Conservation (phyloP, 164 flowering plant species). For the Berberis thunbergii region DNA sequence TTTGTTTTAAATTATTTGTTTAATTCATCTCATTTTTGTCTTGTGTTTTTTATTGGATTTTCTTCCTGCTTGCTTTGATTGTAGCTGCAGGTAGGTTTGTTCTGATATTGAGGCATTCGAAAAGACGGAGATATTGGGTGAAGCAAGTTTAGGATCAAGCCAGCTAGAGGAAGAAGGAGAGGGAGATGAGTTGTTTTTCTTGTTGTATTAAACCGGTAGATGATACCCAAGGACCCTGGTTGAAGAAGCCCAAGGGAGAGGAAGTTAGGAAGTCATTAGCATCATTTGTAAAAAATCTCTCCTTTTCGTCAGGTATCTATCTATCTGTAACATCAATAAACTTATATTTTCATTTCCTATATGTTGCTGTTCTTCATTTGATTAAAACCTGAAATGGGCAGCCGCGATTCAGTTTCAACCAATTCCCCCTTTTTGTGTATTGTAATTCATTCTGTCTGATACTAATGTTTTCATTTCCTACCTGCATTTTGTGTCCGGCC, state of each 20-base stretch:
- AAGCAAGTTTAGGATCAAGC: too few species aligned
- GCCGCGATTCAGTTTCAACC: too few species aligned
- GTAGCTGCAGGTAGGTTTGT: too few species aligned
- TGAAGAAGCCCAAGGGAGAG: constrained; percentile 35
- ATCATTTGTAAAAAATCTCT: constrained; percentile 45
- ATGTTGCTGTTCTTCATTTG: neutral
- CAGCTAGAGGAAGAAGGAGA: neutral
- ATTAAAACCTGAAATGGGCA: neutral
- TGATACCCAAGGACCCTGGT: constrained; percentile 13
- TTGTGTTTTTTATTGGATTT: too few species aligned
- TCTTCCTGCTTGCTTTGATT: too few species aligned
- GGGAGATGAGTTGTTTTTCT: constrained; percentile 38
- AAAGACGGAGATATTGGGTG: too few species aligned
- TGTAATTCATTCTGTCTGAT: too few species aligned
- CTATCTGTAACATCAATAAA: neutral
- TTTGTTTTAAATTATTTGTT: too few species aligned
- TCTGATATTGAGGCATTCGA: too few species aligned
- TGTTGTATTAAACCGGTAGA: constrained; percentile 32
- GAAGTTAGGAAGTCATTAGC: constrained; percentile 23
- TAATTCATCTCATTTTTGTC: too few species aligned
- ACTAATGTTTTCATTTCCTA: too few species aligned
- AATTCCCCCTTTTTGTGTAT: too few species aligned
- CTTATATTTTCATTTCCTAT: neutral
- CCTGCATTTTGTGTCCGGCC: neutral
- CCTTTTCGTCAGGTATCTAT: constrained; percentile 49